phyloP scores from a whole-genome alignment of 1,284 basidiomycete species.

The Sporisorium graminicola region DNA sequence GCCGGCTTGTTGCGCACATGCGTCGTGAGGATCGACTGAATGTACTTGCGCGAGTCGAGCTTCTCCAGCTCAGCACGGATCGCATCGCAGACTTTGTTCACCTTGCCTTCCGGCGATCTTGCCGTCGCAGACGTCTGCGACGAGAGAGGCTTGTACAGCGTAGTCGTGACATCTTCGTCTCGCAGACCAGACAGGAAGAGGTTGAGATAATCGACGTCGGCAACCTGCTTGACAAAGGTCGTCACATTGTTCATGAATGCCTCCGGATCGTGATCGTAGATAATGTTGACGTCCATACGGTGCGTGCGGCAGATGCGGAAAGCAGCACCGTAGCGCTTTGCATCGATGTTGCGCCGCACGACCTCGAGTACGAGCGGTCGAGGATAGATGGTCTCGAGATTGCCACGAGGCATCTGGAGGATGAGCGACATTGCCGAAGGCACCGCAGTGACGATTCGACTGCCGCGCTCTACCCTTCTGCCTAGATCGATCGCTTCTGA shows the following conservation, averaged over 20 bases:
- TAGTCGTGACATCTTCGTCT: conserved; percentile 70
- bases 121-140: conserved; percentile 43
- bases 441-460: conserved; percentile 63
- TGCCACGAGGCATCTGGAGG: conserved; percentile 97
- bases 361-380: conserved; percentile 86
- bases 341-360: conserved; percentile 59
- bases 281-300: conserved; percentile 87
- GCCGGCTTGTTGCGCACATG: conserved; percentile 92
- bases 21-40: conserved; percentile 91
- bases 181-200: conserved; percentile 85
- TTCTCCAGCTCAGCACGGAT: conserved; percentile 81
- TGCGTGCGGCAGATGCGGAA: conserved; percentile 93
- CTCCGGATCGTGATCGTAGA: conserved; percentile 81
- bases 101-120: conserved; percentile 72
- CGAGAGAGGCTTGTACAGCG: conserved; percentile 68
- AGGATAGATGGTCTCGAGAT: conserved; percentile 94
- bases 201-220: conserved; percentile 91
- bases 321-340: conserved; percentile 79
- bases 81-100: conserved; percentile 83
- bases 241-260: conserved; percentile 75
- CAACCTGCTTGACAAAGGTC: conserved; percentile 84
- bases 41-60: conserved; percentile 80
- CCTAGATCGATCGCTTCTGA: conserved; percentile 51
- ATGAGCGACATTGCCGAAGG: conserved; percentile 78
- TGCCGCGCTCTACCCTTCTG: conserved; percentile 66